These are phyloP conservation scores for Hysterium pulicare DNA, from an alignment of 2,329 filamentous ascomycete species.

Conservation along the genomic window DNA sequence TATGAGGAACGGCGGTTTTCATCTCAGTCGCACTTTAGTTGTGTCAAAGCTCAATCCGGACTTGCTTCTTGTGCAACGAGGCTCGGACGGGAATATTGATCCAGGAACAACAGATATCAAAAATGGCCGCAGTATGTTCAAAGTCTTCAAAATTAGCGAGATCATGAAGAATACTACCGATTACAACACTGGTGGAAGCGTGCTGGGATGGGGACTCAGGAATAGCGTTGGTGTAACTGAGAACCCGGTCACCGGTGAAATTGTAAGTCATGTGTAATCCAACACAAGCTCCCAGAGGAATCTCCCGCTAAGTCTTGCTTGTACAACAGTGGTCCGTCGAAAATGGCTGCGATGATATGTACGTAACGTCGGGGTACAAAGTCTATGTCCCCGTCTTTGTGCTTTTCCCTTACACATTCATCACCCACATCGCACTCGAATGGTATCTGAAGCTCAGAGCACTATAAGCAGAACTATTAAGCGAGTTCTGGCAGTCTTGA, in stretches of 20 bases:
- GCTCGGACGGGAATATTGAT: slow-evolving; percentile 60
- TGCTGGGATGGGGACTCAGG: slow-evolving; percentile 60
- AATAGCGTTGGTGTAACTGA: slow-evolving; percentile 66
- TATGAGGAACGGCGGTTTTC: neutral
- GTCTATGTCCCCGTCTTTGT: no score
- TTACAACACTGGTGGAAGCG: slow-evolving; percentile 46
- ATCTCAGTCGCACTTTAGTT: neutral
- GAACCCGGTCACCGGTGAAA: slow-evolving; percentile 45
- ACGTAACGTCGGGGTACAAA: no score
- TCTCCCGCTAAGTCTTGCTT: no score
- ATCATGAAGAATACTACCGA: slow-evolving; percentile 17
- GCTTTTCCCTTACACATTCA: no score
- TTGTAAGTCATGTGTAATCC: slow-evolving; percentile 13
- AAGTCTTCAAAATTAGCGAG: slow-evolving; percentile 49
- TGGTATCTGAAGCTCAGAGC: no score
- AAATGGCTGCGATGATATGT: slow-evolving; percentile 63
- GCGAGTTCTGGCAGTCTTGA: no score
- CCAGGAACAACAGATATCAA: slow-evolving; percentile 43
- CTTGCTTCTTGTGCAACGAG: slow-evolving; percentile 58
- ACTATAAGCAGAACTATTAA: no score
- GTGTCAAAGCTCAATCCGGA: slow-evolving; percentile 19
- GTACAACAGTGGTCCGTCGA: slow-evolving; percentile 50
- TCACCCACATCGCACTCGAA: no score
- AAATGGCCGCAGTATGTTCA: slow-evolving; percentile 59
- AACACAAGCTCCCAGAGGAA: no score